phyloP scores from a whole-genome alignment of 139 green algal genomes.

The Chlamydomonas schloesseri region DNA sequence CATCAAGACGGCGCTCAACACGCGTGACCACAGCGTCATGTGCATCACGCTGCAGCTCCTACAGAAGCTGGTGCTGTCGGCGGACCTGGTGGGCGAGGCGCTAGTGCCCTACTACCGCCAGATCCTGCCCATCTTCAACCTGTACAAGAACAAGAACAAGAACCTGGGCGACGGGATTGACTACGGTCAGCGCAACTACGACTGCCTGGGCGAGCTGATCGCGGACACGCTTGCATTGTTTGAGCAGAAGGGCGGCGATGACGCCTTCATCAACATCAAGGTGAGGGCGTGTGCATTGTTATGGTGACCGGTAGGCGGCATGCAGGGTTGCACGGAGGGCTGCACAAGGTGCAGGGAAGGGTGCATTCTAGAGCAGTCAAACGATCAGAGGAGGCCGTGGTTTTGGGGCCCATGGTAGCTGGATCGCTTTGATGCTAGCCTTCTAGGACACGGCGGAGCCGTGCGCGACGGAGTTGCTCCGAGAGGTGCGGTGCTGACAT shows the following conservation, averaged over 20 bases:
- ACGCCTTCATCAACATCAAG: conserved; percentile 95
- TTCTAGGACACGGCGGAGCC: too few species aligned
- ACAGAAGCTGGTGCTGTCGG: conserved; percentile 80
- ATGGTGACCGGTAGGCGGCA: too few species aligned
- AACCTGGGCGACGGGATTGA: conserved; percentile 89
- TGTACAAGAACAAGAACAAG: conserved; percentile 87
- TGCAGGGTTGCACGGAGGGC: too few species aligned
- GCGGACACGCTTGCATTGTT: conserved; percentile 83
- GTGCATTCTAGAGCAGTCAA: too few species aligned
- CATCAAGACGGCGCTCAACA: conserved; percentile 90
- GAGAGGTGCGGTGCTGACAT: too few species aligned
- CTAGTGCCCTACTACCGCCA: conserved; percentile 93
- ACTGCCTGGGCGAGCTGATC: conserved; percentile 86
- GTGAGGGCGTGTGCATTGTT: conserved; percentile 54
- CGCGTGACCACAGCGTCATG: conserved; percentile 77
- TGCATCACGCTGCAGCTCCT: conserved; percentile 87
- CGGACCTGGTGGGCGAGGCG: conserved; percentile 81
- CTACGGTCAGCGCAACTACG: conserved; percentile 83
- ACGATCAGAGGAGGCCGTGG: too few species aligned
- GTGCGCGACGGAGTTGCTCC: too few species aligned
- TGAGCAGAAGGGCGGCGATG: conserved; percentile 83
- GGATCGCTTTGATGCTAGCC: too few species aligned
- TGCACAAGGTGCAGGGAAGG: too few species aligned
- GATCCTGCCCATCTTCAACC: conserved; percentile 89
- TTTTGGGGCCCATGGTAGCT: too few species aligned